These are phyloP conservation scores for Penicillium salamii DNA, from an alignment of 495 filamentous ascomycete species.

Conservation along the genomic window DNA sequence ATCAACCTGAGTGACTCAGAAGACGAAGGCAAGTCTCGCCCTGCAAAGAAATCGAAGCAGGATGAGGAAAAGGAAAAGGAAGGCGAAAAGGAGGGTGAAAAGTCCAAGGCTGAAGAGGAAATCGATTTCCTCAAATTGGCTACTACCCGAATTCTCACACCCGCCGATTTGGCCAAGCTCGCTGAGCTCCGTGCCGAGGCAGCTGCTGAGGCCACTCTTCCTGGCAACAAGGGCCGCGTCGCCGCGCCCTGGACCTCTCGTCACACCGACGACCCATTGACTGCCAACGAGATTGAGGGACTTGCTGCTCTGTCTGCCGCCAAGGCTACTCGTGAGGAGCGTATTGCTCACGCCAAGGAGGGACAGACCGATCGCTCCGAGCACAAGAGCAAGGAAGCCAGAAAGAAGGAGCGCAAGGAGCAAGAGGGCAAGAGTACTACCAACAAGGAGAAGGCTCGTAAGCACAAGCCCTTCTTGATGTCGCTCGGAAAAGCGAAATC, in stretches of 20 bases:
- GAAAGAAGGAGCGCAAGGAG: constrained; percentile 78
- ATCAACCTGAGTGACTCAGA: constrained; percentile 74
- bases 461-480: constrained; percentile 95
- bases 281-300: constrained; percentile 80
- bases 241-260: constrained; percentile 43
- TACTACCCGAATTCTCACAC: constrained; percentile 86
- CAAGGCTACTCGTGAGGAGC: constrained; percentile 77
- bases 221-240: constrained; percentile 41
- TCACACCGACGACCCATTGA: constrained; percentile 79
- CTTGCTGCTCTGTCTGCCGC: constrained; percentile 64
- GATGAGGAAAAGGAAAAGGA: constrained; percentile 20
- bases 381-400: constrained; percentile 77
- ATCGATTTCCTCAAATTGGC: constrained; percentile 62
- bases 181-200: constrained; percentile 77
- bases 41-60: constrained; percentile 57
- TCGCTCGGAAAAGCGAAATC: constrained; percentile 88
- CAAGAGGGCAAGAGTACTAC: constrained; percentile 89
- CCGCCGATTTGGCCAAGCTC: constrained; percentile 88
- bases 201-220: constrained; percentile 59
- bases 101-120: constrained; percentile 23
- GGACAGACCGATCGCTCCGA: constrained; percentile 69
- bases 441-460: constrained; percentile 93
- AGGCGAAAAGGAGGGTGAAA: constrained; percentile 16
- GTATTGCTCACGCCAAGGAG: constrained; percentile 71
- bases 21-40: constrained; percentile 58